Percentiles rank a stretch among this genome's conserved stretches.
Conservation (phyloP, 2,329 filamentous ascomycete species). For the Sclerotiophoma versabilis region DNA sequence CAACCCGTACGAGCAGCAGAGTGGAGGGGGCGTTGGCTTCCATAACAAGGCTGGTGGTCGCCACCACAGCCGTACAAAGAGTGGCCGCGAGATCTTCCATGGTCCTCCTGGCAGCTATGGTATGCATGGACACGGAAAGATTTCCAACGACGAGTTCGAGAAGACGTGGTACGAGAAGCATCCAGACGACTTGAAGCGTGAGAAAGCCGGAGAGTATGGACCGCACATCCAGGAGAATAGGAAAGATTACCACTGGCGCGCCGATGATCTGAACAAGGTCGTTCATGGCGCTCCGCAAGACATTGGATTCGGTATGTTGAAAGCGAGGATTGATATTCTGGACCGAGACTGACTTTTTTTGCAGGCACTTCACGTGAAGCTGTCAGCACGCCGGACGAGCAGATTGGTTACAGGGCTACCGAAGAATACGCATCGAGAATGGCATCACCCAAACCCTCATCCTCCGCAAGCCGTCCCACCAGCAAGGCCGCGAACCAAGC, state of each 20-base stretch:
- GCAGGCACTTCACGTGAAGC: constrained; percentile 70
- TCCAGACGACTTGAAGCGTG: constrained; percentile 76
- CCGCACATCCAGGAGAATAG: constrained; percentile 65
- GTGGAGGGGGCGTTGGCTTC: constrained; percentile 58
- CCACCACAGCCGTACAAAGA: constrained; percentile 70
- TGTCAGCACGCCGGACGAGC: constrained; percentile 82
- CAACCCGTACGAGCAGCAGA: constrained; percentile 59
- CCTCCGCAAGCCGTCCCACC: constrained; percentile 55
- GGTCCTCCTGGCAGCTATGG: constrained; percentile 90
- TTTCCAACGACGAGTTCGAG: constrained; percentile 80
- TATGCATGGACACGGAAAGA: constrained; percentile 83
- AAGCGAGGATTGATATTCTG: constrained; percentile 49
- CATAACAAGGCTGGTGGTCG: constrained; percentile 63
- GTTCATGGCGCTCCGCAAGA: constrained; percentile 70
- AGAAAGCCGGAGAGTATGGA: constrained; percentile 73
- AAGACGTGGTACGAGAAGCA: constrained; percentile 93
- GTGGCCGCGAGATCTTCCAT: constrained; percentile 71
- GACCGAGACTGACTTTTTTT: constrained; percentile 48
- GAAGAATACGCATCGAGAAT: constrained; percentile 84
- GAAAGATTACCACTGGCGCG: constrained; percentile 84
- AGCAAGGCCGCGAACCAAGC: constrained; percentile 57
- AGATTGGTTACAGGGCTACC: constrained; percentile 85
- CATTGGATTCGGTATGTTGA: constrained; percentile 59
- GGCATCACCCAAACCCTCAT: constrained; percentile 68
- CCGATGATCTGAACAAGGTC: constrained; percentile 87